Conservation (phyloP, 2,329 filamentous ascomycete genomes). For the Claviceps purpurea region DNA sequence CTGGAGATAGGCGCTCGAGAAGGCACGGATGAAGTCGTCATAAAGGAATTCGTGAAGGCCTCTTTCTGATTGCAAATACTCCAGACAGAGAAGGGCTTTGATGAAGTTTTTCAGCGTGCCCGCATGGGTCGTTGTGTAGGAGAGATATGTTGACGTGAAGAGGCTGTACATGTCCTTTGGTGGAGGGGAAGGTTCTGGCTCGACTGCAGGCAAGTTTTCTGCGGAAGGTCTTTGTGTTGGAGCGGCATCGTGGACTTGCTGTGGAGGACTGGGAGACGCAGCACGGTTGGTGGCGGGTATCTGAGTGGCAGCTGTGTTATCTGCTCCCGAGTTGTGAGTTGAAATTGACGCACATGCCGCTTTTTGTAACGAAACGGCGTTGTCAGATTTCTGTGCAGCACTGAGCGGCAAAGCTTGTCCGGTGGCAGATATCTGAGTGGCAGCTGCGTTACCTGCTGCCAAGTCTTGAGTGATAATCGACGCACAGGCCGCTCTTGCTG, state of each 20-base stretch:
- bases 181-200: neutral
- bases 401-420: neutral
- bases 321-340: slow-evolving; percentile 1
- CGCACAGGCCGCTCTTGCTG: slow-evolving; percentile 8
- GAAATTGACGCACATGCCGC: slow-evolving; percentile 8
- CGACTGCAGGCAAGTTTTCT: neutral
- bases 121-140: slow-evolving; percentile 25
- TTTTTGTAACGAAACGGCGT: neutral
- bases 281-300: neutral
- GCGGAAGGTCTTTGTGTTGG: neutral
- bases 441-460: neutral
- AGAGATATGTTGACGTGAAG: slow-evolving; percentile 30
- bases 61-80: slow-evolving; percentile 21
- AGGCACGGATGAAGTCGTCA: slow-evolving; percentile 39
- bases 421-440: neutral
- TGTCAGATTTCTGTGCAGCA: neutral
- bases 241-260: neutral
- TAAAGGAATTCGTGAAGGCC: slow-evolving; percentile 30
- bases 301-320: neutral
- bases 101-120: slow-evolving; percentile 30
- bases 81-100: slow-evolving; percentile 29
- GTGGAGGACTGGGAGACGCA: neutral
- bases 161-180: slow-evolving; percentile 15
- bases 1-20: slow-evolving; percentile 25
- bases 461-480: neutral